phyloP scores from a whole-genome alignment of 495 filamentous ascomycete species.

The Aspergillus wentii region DNA sequence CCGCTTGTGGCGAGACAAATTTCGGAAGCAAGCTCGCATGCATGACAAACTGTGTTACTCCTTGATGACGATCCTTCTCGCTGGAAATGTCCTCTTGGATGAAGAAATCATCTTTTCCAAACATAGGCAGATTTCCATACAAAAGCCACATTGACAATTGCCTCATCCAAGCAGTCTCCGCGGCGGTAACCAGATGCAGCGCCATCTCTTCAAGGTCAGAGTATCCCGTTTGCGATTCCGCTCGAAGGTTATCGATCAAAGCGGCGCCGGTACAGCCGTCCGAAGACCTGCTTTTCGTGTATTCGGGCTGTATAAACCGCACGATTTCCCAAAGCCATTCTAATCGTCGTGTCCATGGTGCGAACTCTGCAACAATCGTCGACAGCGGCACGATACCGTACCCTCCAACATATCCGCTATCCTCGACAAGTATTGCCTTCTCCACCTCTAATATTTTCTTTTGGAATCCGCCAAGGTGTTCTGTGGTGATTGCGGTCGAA shows the following conservation, averaged over 20 bases:
- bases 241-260: slow-evolving; percentile 70
- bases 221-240: slow-evolving; percentile 82
- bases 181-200: slow-evolving; percentile 61
- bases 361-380: slow-evolving; percentile 74
- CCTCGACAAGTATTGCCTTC: slow-evolving; percentile 63
- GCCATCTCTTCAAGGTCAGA: slow-evolving; percentile 74
- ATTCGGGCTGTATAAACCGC: slow-evolving; percentile 53
- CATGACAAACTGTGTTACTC: slow-evolving; percentile 47
- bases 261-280: slow-evolving; percentile 53
- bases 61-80: slow-evolving; percentile 24
- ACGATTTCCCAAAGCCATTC: slow-evolving; percentile 80
- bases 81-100: slow-evolving; percentile 46
- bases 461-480: slow-evolving; percentile 75
- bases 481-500: slow-evolving; percentile 68
- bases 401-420: slow-evolving; percentile 72
- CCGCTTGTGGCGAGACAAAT: slow-evolving; percentile 72
- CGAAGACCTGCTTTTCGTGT: slow-evolving; percentile 13
- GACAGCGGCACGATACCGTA: slow-evolving; percentile 92
- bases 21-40: slow-evolving; percentile 58
- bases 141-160: slow-evolving; percentile 85
- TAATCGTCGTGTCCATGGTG: slow-evolving; percentile 75
- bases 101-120: slow-evolving; percentile 77
- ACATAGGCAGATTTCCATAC: slow-evolving; percentile 74
- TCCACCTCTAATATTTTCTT: slow-evolving; percentile 81
- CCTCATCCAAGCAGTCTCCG: slow-evolving; percentile 87